Conservation (phyloP, 208 protist genomes). For the Acanthamoeba healyi region DNA sequence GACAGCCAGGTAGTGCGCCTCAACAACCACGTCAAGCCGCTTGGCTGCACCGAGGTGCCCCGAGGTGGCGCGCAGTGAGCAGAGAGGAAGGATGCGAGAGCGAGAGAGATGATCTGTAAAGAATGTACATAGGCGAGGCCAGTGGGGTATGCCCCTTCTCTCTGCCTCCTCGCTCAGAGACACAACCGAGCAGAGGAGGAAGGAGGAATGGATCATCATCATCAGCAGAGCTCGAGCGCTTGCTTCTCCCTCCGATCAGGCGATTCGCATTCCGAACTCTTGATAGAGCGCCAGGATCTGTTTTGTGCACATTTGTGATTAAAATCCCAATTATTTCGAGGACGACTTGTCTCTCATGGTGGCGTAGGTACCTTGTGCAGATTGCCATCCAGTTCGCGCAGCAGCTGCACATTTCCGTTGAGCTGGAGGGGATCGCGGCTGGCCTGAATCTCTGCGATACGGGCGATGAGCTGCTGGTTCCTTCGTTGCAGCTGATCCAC, state of each 20-base stretch:
- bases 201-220: not conserved
- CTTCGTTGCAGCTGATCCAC: constrained; percentile 42
- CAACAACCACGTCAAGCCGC: constrained; percentile 19
- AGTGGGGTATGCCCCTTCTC: not conserved
- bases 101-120: not conserved
- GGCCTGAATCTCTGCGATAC: not conserved
- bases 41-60: not conserved
- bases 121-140: not conserved
- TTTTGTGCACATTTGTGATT: constrained; percentile 26
- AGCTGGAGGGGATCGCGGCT: not conserved
- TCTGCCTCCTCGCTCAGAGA: not conserved
- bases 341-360: too few species aligned
- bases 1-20: not conserved
- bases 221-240: not conserved
- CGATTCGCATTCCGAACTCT: not conserved
- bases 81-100: not conserved
- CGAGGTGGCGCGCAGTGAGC: not conserved
- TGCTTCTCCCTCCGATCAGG: not conserved
- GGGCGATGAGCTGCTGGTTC: not conserved
- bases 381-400: not conserved
- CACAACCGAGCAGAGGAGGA: not conserved
- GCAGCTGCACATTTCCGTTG: constrained; percentile 18
- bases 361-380: not conserved
- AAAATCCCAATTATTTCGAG: too few species aligned
- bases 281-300: constrained; percentile 29